Percentiles rank a stretch among this genome's conserved stretches.
These are phyloP conservation scores for Rhytidhysteron rufulum DNA, from an alignment of 2,329 filamentous ascomycete genomes.

Conservation along the genomic window DNA sequence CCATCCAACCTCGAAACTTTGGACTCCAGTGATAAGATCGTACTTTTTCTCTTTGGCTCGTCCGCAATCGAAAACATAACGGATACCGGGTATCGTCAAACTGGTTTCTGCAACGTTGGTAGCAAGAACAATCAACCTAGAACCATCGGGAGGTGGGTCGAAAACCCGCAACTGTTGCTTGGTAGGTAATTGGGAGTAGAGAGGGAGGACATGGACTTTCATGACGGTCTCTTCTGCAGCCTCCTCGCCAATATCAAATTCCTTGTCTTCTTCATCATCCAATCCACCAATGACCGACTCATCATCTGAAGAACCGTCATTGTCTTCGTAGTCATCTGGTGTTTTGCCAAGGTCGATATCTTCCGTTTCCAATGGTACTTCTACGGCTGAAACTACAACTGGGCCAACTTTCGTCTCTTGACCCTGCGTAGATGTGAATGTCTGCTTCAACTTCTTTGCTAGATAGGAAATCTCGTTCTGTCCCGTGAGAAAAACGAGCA, in stretches of 20 bases:
- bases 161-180: slow-evolving; percentile 90
- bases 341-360: slow-evolving; percentile 74
- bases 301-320: slow-evolving; percentile 50
- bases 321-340: slow-evolving; percentile 38
- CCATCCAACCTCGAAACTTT: slow-evolving; percentile 93
- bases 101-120: slow-evolving; percentile 98
- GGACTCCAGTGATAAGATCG: slow-evolving; percentile 82
- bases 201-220: slow-evolving; percentile 82
- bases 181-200: slow-evolving; percentile 89
- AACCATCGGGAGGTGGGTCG: slow-evolving; percentile 75
- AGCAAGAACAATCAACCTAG: slow-evolving; percentile 80
- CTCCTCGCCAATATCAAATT: slow-evolving; percentile 59
- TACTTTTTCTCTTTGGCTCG: slow-evolving; percentile 89
- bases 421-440: slow-evolving; percentile 54
- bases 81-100: slow-evolving; percentile 90
- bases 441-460: slow-evolving; percentile 71
- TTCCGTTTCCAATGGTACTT: slow-evolving; percentile 77
- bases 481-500: slow-evolving; percentile 91
- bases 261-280: slow-evolving; percentile 58
- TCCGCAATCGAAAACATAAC: slow-evolving; percentile 94
- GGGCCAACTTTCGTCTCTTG: slow-evolving; percentile 54
- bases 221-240: slow-evolving; percentile 59
- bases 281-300: slow-evolving; percentile 60
- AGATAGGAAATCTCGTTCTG: slow-evolving; percentile 86
- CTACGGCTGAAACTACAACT: slow-evolving; percentile 71